These are phyloP conservation scores for Fremontodendron californicum DNA, from an alignment of 345 rosid species.

Conservation along the genomic window DNA sequence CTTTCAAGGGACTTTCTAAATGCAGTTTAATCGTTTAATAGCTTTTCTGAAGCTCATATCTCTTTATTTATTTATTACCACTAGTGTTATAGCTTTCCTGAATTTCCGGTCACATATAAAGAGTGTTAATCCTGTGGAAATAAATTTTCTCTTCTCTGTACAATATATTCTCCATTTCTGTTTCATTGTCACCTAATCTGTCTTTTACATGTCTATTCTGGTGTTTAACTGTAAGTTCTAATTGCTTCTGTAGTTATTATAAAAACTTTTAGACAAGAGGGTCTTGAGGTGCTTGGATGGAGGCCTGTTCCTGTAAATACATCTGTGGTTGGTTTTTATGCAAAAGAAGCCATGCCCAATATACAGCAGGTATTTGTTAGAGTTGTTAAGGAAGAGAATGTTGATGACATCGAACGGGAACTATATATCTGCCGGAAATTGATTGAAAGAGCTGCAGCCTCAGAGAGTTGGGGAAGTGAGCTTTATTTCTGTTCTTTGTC, in stretches of 20 bases:
- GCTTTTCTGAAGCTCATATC: background rate
- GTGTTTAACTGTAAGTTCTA: constrained; percentile 24
- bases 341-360: constrained; percentile 93
- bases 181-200: background rate
- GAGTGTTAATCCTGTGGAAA: background rate
- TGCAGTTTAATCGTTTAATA: background rate
- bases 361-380: constrained; percentile 92
- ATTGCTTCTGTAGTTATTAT: constrained; percentile 53
- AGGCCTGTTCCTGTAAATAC: constrained; percentile 85
- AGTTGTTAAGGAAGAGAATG: constrained; percentile 71
- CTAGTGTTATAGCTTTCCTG: background rate
- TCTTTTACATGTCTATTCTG: background rate
- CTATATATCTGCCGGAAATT: constrained; percentile 87
- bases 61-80: background rate
- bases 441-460: constrained; percentile 61
- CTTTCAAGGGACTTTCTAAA: background rate
- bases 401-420: constrained; percentile 92
- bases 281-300: constrained; percentile 96
- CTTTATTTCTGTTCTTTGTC: constrained; percentile 93
- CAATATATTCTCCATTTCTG: background rate
- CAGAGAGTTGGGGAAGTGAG: constrained; percentile 78
- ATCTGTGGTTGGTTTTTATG: constrained; percentile 86
- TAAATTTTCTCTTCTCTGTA: background rate
- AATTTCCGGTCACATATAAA: background rate
- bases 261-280: constrained; percentile 84